These are phyloP conservation scores for Gryganskiella cystojenkinii DNA, from an alignment of 192 early-diverging fungal species.

Conservation along the genomic window DNA sequence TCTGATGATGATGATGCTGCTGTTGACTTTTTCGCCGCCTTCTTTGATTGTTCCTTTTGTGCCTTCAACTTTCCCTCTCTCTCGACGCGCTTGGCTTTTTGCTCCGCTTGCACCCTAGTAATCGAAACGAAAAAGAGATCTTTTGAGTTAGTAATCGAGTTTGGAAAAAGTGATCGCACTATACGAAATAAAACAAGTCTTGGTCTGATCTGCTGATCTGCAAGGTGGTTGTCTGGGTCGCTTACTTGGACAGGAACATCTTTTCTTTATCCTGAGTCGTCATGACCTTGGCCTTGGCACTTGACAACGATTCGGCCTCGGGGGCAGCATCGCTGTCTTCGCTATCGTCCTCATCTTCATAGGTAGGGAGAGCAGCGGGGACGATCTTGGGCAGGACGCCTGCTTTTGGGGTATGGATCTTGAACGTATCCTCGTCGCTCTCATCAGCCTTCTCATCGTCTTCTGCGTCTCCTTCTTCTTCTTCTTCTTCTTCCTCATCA, in stretches of 20 bases:
- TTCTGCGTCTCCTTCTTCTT: background rate
- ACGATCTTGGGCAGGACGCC: constrained; percentile 4
- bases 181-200: too few relatives aligned
- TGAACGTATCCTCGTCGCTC: constrained; percentile 41
- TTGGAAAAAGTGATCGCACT: background rate
- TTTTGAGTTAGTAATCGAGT: background rate
- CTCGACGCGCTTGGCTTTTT: constrained; percentile 49
- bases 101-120: constrained; percentile 44
- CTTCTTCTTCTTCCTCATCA: constrained; percentile 4
- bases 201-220: too few relatives aligned
- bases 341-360: constrained; percentile 38
- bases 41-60: constrained; percentile 46
- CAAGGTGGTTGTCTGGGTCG: too few relatives aligned
- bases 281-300: constrained; percentile 42
- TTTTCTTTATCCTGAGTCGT: constrained; percentile 46
- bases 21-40: constrained; percentile 7
- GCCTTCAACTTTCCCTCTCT: constrained; percentile 43
- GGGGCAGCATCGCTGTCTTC: constrained; percentile 48
- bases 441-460: constrained; percentile 1
- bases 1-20: background rate
- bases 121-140: background rate
- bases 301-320: constrained; percentile 45
- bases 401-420: constrained; percentile 49
- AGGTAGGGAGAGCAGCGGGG: constrained; percentile 28
- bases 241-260: constrained; percentile 49